Conservation (phyloP, 371 early-diverging fungal species). For the Lichtheimia corymbifera region DNA sequence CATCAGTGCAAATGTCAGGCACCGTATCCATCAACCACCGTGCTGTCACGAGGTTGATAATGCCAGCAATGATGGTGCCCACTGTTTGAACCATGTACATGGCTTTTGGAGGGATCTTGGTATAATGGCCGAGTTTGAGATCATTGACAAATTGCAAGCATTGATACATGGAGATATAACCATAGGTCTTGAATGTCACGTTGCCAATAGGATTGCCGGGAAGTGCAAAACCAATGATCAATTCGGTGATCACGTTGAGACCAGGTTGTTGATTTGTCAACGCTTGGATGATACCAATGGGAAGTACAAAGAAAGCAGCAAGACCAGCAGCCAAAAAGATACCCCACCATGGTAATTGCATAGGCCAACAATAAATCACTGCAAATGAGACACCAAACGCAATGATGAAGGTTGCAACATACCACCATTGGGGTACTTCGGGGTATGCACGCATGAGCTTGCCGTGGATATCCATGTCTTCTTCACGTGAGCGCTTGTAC, state of each 20-base stretch:
- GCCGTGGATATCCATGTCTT: constrained; percentile 67
- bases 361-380: constrained; percentile 55
- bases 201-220: constrained; percentile 68
- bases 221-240: constrained; percentile 63
- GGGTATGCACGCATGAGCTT: constrained; percentile 72
- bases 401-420: constrained; percentile 51
- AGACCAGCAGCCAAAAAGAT: constrained; percentile 64
- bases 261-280: constrained; percentile 71
- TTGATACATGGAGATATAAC: constrained; percentile 64
- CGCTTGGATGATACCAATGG: constrained; percentile 80
- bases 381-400: constrained; percentile 47
- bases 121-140: constrained; percentile 71
- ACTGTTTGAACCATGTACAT: constrained; percentile 68
- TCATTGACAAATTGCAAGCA: constrained; percentile 61
- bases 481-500: constrained; percentile 55
- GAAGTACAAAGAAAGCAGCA: constrained; percentile 69
- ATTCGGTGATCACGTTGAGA: constrained; percentile 74
- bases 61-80: constrained; percentile 58
- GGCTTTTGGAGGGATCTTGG: constrained; percentile 68
- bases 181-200: constrained; percentile 70
- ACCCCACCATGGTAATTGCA: constrained; percentile 71
- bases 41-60: constrained; percentile 65
- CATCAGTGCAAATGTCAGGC: constrained; percentile 54
- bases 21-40: constrained; percentile 66
- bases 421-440: constrained; percentile 79